Evolutionary conservation across 2,329 filamentous ascomycete genomes (phyloP).

Genomic region (Botrytis sinoallii): DNA sequence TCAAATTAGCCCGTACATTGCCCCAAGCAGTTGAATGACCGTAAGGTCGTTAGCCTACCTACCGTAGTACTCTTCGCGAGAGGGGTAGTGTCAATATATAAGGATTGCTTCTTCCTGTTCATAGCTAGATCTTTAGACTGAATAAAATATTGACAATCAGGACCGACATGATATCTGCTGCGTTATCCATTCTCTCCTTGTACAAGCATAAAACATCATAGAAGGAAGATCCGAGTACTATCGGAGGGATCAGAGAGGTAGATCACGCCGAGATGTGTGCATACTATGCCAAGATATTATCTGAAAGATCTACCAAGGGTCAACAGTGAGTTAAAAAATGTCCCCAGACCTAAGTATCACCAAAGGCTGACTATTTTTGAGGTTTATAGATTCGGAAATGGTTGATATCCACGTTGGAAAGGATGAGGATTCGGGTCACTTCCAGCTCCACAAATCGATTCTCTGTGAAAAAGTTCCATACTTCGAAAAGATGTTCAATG

Average conservation of each 20-base stretch:
- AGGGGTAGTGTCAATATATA: too few species aligned
- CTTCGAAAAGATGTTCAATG: constrained; percentile 23
- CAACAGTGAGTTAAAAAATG: not conserved
- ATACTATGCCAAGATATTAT: not conserved
- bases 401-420: constrained; percentile 18
- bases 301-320: not conserved
- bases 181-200: too few species aligned
- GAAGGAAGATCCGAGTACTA: not conserved
- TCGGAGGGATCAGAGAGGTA: not conserved
- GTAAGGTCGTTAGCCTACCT: too few species aligned
- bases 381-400: constrained; percentile 9
- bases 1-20: not conserved
- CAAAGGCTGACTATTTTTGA: not conserved
- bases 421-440: not conserved
- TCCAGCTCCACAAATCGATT: constrained; percentile 16
- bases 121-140: too few species aligned
- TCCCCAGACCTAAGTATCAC: not conserved
- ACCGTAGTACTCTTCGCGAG: too few species aligned
- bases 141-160: too few species aligned
- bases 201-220: not conserved
- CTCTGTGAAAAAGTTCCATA: constrained; percentile 23
- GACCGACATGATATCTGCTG: too few species aligned
- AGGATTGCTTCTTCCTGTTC: too few species aligned
- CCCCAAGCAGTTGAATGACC: too few species aligned
- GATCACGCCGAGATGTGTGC: not conserved